Percentiles rank a stretch among this genome's conserved stretches.
These are phyloP conservation scores for Sordariomycetes sp. DNA, from an alignment of 2,329 filamentous ascomycete species.

Conservation along the genomic window DNA sequence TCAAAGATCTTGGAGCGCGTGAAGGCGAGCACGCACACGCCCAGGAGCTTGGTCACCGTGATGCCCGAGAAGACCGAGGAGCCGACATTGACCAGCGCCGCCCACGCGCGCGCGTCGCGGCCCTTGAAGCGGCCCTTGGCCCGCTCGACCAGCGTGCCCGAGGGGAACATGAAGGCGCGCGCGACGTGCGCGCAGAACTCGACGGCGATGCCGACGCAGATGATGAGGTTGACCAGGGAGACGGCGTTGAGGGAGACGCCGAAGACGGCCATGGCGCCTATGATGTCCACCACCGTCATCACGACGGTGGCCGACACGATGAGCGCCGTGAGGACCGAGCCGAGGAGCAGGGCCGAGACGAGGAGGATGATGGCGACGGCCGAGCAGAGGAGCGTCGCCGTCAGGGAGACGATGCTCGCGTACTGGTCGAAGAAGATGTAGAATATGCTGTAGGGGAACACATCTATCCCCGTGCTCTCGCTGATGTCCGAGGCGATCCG, in stretches of 20 bases:
- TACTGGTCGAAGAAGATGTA: constrained; percentile 99
- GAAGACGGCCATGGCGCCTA: constrained; percentile 86
- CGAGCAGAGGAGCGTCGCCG: constrained; percentile 67
- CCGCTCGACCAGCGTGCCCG: constrained; percentile 68
- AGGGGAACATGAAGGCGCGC: constrained; percentile 90
- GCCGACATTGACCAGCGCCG: constrained; percentile 87
- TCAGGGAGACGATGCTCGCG: constrained; percentile 69
- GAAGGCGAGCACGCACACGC: constrained; percentile 85
- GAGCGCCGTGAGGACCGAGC: constrained; percentile 69
- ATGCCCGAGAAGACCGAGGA: constrained; percentile 93
- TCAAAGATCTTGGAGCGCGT: constrained; percentile 98
- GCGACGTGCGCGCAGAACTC: constrained; percentile 98
- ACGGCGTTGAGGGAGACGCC: constrained; percentile 90
- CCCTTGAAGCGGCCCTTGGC: constrained; percentile 65
- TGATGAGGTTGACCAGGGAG: constrained; percentile 89
- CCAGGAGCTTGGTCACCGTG: constrained; percentile 88
- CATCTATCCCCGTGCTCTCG: constrained; percentile 59
- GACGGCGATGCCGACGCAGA: constrained; percentile 91
- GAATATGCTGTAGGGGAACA: constrained; percentile 95
- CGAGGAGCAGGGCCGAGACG: constrained; percentile 70
- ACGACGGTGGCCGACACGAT: constrained; percentile 78
- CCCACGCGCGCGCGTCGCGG: constrained; percentile 80
- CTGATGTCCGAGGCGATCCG: constrained; percentile 74
- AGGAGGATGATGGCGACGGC: constrained; percentile 79
- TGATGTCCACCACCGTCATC: constrained; percentile 91